Conservation (phyloP, 345 rosid genomes). For the Hibiscus tridactylites region DNA sequence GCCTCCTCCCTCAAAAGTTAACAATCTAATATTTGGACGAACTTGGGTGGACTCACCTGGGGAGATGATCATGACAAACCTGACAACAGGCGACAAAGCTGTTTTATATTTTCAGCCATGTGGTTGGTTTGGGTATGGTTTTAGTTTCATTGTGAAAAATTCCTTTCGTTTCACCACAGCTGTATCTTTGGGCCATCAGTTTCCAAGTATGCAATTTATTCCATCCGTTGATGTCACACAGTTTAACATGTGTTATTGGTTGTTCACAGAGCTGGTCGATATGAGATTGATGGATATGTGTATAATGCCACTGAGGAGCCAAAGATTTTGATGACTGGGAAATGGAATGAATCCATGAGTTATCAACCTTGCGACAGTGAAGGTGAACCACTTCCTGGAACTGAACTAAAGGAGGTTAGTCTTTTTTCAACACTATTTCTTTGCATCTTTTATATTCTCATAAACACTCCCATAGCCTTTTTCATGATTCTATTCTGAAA, state of each 20-base stretch:
- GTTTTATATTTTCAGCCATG: conserved; percentile 78
- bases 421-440: background rate
- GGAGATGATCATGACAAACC: conserved; percentile 71
- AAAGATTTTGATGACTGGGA: conserved; percentile 77
- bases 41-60: conserved; percentile 78
- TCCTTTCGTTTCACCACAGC: background rate
- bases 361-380: conserved; percentile 74
- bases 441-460: background rate
- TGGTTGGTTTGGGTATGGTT: conserved; percentile 70
- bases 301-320: conserved; percentile 75
- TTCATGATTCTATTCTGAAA: background rate
- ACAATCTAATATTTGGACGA: conserved; percentile 73
- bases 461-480: background rate
- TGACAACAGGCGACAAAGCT: conserved; percentile 65
- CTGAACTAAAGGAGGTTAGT: conserved; percentile 64
- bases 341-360: conserved; percentile 70
- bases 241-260: background rate
- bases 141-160: background rate
- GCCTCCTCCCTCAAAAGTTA: conserved; percentile 69
- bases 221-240: background rate
- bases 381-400: conserved; percentile 76
- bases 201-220: background rate
- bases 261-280: conserved; percentile 68
- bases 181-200: background rate
- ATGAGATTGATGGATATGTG: conserved; percentile 83